A percentile compares a stretch with the other conserved stretches of the same genome.
Evolutionary conservation across 768 basidiomycete genomes (phyloP).

Genomic region (Leccinum disarticulatum): DNA sequence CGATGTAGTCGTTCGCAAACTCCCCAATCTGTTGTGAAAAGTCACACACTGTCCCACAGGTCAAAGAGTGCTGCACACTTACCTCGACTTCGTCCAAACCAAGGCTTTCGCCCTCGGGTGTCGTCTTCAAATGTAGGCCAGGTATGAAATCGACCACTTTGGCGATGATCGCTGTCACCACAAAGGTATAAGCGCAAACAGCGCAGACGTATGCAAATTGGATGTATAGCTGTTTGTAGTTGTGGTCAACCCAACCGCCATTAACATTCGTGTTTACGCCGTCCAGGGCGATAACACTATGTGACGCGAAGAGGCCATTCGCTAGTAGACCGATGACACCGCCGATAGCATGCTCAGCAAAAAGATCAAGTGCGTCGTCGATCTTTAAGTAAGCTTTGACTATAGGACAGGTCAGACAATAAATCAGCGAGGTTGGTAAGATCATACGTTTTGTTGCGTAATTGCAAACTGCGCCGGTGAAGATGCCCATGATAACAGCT

Average conservation of each 20-base stretch:
- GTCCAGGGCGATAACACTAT: slow-evolving; percentile 63
- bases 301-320: slow-evolving; percentile 76
- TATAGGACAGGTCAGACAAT: slow-evolving; percentile 29
- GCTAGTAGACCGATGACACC: slow-evolving; percentile 72
- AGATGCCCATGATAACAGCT: slow-evolving; percentile 69
- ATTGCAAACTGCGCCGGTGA: slow-evolving; percentile 74
- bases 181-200: slow-evolving; percentile 57
- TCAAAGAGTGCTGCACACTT: slow-evolving; percentile 12
- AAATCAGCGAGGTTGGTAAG: background rate
- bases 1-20: slow-evolving; percentile 68
- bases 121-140: slow-evolving; percentile 53
- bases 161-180: slow-evolving; percentile 59
- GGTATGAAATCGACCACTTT: slow-evolving; percentile 58
- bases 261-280: slow-evolving; percentile 52
- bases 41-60: background rate
- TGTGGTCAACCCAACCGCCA: slow-evolving; percentile 74
- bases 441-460: slow-evolving; percentile 77
- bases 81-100: slow-evolving; percentile 78
- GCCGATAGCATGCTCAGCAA: slow-evolving; percentile 87
- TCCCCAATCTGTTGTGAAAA: slow-evolving; percentile 53
- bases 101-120: slow-evolving; percentile 54
- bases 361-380: slow-evolving; percentile 91
- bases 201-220: slow-evolving; percentile 68
- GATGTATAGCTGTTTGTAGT: slow-evolving; percentile 79
- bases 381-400: slow-evolving; percentile 69